Evolutionary conservation across 2,329 filamentous ascomycete genomes (phyloP), one percentile per base, ranked within the genome.

Genomic region (Ophiostoma populinum): DNA sequence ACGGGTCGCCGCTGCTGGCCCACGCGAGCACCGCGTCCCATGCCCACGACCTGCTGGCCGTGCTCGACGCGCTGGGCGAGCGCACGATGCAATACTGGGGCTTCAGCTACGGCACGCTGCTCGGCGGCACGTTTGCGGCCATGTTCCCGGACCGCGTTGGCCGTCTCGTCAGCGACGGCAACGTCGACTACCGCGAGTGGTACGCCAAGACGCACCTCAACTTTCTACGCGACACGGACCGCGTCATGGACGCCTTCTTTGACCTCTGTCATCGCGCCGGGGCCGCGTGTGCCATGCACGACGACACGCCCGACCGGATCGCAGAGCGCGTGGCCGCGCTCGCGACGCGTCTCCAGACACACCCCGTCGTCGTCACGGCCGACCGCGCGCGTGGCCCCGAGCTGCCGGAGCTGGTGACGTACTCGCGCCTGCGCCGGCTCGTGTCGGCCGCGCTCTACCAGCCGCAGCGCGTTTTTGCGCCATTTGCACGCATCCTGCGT

Each of bases 131-230:
- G 0, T 67, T 68, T 45, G 65, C 65, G 3, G 55, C 61, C 3
- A 54, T 69, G 51, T 68, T 58, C 36, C 65, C 65, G 2, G 60
- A 67, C 19, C 54, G 54, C 29, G 57, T 70, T 1, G 62, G 60
- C 27, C 53, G 63, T 11, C 47, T 70, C 7, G 58, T 67, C 3
- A 61, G 63, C 36, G 66, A 70, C 40, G 63, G 62, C 18, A 66
- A 66, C 32, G 61, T 64, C 11, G 62, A 66, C 42, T 66, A 71
- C 42, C 58, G 63, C 26, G 66, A 67, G 44, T 71, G 63, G 65
- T 62, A 57, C 37, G 52, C 55, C 19, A 55, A 60, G 9, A 49
- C 50, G 1, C 55, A 62, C 37, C 51, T 56, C 41, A 61, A 61
- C 40, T 67, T 66, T 34, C 45, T 69, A 6, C 53, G 53, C n/a